phyloP scores from a whole-genome alignment of 31 red algal species.

The Odonthalia washingtoniensis region DNA sequence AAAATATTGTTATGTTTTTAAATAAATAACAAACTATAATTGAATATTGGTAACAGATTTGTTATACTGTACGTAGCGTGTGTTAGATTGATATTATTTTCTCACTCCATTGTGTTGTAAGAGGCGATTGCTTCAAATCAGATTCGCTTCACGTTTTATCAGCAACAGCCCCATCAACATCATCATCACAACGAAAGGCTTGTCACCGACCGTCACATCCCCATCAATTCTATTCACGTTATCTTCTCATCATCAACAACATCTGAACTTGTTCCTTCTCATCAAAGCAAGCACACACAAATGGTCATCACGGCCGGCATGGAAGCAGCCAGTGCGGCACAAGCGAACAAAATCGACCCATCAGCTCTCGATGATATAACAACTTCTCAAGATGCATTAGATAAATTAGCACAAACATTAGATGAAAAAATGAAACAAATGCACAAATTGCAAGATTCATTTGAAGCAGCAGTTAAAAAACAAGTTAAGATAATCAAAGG shows the following conservation, averaged over 20 bases:
- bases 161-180: no score
- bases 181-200: no score
- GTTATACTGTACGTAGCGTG: no score
- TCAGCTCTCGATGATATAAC: slow-evolving; percentile 38
- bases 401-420: slow-evolving; percentile 40
- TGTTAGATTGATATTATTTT: no score
- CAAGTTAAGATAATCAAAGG: slow-evolving; percentile 70
- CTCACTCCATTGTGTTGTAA: no score
- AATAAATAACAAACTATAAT: no score
- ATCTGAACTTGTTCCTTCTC: slow-evolving; percentile 3
- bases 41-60: no score
- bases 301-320: slow-evolving; percentile 48
- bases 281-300: neutral
- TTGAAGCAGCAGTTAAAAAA: slow-evolving; percentile 73
- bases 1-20: no score
- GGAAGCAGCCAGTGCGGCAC: slow-evolving; percentile 1
- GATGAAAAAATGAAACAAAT: slow-evolving; percentile 51
- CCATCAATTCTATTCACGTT: neutral
- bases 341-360: slow-evolving; percentile 26
- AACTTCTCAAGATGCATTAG: slow-evolving; percentile 55
- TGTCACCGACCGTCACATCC: no score
- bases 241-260: neutral
- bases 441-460: slow-evolving; percentile 73
- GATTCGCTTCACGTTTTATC: no score
- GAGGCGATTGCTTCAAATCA: no score